Conservation (phyloP, 768 basidiomycete genomes). For the Phlebiopsis flavidoalba region DNA sequence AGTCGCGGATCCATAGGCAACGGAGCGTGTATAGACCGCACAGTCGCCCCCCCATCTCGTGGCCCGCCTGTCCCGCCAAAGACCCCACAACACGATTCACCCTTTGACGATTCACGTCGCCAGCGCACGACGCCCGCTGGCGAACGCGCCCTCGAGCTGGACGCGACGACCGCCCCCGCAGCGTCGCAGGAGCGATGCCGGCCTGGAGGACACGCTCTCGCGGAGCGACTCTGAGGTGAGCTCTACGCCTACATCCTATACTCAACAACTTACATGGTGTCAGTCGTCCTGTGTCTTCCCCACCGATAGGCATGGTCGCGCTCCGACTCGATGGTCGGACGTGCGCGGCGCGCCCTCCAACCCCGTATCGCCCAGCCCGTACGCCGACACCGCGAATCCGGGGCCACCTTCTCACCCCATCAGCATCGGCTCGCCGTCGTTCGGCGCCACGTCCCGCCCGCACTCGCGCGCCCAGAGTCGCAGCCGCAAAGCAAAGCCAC, state of each 20-base stretch:
- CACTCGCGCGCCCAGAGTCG: conserved; percentile 59
- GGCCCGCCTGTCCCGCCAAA: conserved; percentile 51
- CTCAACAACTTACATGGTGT: not conserved
- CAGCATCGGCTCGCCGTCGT: conserved; percentile 35
- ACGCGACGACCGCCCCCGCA: conserved; percentile 63
- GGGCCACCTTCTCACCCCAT: conserved; percentile 9
- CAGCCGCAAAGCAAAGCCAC: conserved; percentile 38
- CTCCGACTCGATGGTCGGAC: conserved; percentile 27
- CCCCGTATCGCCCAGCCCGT: conserved; percentile 44
- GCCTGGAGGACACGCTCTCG: conserved; percentile 39
- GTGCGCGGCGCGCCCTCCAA: conserved; percentile 69
- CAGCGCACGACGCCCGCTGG: conserved; percentile 68
- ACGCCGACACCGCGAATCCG: not conserved
- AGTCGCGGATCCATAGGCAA: conserved; percentile 51
- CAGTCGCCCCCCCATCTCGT: conserved; percentile 46
- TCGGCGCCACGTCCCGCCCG: conserved; percentile 45
- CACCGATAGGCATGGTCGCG: conserved; percentile 40
- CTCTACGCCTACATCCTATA: not conserved
- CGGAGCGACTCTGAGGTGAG: conserved; percentile 75
- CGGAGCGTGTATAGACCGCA: conserved; percentile 43
- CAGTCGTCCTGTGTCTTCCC: conserved; percentile 31
- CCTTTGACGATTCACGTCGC: conserved; percentile 64
- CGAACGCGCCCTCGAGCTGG: conserved; percentile 72
- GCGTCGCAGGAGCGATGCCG: conserved; percentile 70
- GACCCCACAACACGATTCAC: conserved; percentile 45